Percentiles rank a stretch among this genome's conserved stretches.
Evolutionary conservation across 768 basidiomycete species (phyloP).

Genomic region (Calocera viscosa): DNA sequence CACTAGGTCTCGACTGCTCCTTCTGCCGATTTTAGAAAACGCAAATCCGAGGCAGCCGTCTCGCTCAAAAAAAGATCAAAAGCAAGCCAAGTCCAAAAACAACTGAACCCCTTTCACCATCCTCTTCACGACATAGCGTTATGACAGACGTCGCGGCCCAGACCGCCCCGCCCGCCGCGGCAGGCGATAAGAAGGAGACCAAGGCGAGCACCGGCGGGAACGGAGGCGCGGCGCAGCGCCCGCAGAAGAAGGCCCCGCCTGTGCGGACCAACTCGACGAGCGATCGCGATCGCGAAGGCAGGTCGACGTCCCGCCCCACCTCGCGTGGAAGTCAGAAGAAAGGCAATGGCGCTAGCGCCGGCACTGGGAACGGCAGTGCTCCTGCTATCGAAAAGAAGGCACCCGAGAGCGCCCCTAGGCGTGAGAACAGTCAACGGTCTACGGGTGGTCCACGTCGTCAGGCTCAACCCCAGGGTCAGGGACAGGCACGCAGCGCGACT

Average conservation of each 20-base stretch:
- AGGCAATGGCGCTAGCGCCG: not conserved
- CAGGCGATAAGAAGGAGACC: not conserved
- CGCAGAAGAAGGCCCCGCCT: not conserved
- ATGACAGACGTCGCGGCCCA: conserved; percentile 7
- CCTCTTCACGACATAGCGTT: not conserved
- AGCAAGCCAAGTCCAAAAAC: not conserved
- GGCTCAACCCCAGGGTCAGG: not conserved
- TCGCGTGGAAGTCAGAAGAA: conserved; percentile 6
- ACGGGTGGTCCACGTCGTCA: not conserved
- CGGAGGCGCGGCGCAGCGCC: not conserved
- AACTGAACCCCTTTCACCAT: not conserved
- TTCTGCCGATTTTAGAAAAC: not conserved
- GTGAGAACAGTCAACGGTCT: not conserved
- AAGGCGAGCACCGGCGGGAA: not conserved
- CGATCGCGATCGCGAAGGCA: not conserved
- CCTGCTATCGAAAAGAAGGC: not conserved
- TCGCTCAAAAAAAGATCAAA: conserved; percentile 1
- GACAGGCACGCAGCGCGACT: not conserved
- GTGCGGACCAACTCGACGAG: not conserved
- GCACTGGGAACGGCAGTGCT: not conserved
- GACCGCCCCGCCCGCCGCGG: not conserved
- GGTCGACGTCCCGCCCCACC: not conserved
- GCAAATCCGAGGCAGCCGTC: not conserved
- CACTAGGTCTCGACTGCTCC: not conserved
- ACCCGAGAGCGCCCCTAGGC: not conserved